These are phyloP conservation scores for Debaryomyces tyrocola DNA, from an alignment of 805 yeast genomes.

Conservation along the genomic window DNA sequence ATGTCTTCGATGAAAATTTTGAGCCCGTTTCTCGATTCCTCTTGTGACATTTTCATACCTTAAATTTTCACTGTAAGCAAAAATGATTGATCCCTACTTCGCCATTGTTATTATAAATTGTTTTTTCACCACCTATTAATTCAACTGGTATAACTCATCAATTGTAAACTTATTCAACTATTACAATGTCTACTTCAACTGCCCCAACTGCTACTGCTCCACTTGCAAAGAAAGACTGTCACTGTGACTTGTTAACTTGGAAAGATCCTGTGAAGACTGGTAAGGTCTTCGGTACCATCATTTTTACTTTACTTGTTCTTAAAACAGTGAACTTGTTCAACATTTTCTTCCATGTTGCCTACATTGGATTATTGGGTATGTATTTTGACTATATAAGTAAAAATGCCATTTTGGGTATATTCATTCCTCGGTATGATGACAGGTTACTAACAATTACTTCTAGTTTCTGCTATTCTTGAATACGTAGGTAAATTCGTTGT, in stretches of 20 bases:
- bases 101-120: constrained; percentile 4
- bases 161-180: not conserved
- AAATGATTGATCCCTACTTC: constrained; percentile 5
- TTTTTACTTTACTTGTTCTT: constrained; percentile 53
- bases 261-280: constrained; percentile 74
- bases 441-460: constrained; percentile 19
- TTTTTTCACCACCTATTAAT: constrained; percentile 1
- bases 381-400: constrained; percentile 4
- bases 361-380: constrained; percentile 52
- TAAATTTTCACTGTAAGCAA: not conserved
- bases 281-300: constrained; percentile 65
- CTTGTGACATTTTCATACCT: not conserved
- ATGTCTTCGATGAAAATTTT: not conserved
- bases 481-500: constrained; percentile 68
- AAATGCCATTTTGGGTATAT: not conserved
- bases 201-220: constrained; percentile 3
- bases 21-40: not conserved
- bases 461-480: constrained; percentile 72
- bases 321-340: constrained; percentile 65
- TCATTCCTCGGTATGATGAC: not conserved
- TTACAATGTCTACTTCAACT: constrained; percentile 4
- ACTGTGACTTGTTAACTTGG: constrained; percentile 62
- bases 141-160: constrained; percentile 3
- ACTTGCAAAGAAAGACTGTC: not conserved
- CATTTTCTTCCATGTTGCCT: constrained; percentile 58